Evolutionary conservation across 2,329 filamentous ascomycete genomes (phyloP).

Genomic region (Ceratocystis variospora): DNA sequence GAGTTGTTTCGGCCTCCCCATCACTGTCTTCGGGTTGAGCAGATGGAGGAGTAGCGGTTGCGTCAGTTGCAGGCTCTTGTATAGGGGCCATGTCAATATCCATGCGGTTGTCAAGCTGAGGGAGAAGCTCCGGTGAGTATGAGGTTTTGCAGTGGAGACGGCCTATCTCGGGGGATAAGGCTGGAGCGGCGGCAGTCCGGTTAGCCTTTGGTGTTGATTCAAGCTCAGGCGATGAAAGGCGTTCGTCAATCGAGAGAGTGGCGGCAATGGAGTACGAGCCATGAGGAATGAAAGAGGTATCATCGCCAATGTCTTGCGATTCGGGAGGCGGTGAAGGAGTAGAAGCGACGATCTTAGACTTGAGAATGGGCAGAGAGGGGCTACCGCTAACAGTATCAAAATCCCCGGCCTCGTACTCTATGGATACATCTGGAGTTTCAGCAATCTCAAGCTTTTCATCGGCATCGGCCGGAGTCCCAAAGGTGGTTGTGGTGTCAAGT

Average conservation of each 20-base stretch:
- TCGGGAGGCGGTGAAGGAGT: not conserved
- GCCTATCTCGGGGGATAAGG: conserved; percentile 9
- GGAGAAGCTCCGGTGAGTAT: not conserved
- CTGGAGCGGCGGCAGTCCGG: not conserved
- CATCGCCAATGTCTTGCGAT: not conserved
- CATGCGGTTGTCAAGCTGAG: not conserved
- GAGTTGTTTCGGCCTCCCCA: not conserved
- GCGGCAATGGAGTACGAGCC: not conserved
- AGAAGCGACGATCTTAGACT: not conserved
- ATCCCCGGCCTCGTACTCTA: not conserved
- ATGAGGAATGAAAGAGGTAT: not conserved
- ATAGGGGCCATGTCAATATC: not conserved
- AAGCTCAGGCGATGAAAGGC: conserved; percentile 3
- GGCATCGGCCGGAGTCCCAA: not conserved
- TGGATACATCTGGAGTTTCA: conserved; percentile 1
- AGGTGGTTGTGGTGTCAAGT: not conserved
- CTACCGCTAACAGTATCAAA: not conserved
- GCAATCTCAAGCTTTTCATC: not conserved
- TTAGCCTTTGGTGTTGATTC: conserved; percentile 1
- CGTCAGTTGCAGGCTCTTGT: not conserved
- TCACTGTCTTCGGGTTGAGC: not conserved
- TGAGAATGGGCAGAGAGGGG: not conserved
- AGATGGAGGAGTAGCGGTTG: conserved; percentile 3
- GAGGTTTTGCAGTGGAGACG: not conserved
- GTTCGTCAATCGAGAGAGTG: not conserved